These are phyloP conservation scores for Centaurea solstitialis DNA, from an alignment of 129 eudicot species.

Conservation along the genomic window DNA sequence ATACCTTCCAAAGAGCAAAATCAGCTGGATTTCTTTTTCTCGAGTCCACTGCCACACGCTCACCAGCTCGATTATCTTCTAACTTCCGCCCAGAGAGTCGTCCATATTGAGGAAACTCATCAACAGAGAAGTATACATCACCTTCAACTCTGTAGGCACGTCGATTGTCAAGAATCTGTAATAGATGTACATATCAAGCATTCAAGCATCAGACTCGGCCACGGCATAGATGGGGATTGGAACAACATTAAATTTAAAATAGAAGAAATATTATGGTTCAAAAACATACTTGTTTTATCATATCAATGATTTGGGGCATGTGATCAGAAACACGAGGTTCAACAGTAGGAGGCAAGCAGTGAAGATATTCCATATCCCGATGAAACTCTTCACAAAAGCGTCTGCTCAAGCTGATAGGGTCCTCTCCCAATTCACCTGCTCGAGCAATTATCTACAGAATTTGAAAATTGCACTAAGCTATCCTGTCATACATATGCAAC, in stretches of 20 bases:
- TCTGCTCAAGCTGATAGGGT: slow-evolving; percentile 79
- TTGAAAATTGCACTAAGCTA: slow-evolving; percentile 70
- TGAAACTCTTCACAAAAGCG: slow-evolving; percentile 88
- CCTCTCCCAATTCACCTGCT: slow-evolving; percentile 88
- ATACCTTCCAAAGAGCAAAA: slow-evolving; percentile 98
- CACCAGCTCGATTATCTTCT: slow-evolving; percentile 98
- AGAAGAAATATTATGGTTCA: not conserved
- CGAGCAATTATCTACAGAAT: slow-evolving; percentile 96
- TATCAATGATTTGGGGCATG: slow-evolving; percentile 79
- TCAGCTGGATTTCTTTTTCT: slow-evolving; percentile 96
- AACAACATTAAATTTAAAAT: not conserved
- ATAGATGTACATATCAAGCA: slow-evolving; percentile 10
- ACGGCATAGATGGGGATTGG: not conserved
- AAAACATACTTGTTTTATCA: slow-evolving; percentile 74
- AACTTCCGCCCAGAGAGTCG: slow-evolving; percentile 80
- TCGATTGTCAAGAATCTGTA: slow-evolving; percentile 86
- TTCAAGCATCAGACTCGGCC: not conserved
- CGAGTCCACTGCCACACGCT: slow-evolving; percentile 83
- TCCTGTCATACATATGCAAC: slow-evolving; percentile 57
- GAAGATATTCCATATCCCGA: slow-evolving; percentile 74
- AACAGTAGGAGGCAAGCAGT: slow-evolving; percentile 79
- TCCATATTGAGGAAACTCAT: slow-evolving; percentile 75
- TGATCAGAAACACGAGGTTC: slow-evolving; percentile 99
- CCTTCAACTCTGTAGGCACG: slow-evolving; percentile 68
- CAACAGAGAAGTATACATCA: slow-evolving; percentile 94